These are phyloP conservation scores for Eucalyptus erythrocorys DNA, from an alignment of 345 rosid genomes.

Conservation along the genomic window DNA sequence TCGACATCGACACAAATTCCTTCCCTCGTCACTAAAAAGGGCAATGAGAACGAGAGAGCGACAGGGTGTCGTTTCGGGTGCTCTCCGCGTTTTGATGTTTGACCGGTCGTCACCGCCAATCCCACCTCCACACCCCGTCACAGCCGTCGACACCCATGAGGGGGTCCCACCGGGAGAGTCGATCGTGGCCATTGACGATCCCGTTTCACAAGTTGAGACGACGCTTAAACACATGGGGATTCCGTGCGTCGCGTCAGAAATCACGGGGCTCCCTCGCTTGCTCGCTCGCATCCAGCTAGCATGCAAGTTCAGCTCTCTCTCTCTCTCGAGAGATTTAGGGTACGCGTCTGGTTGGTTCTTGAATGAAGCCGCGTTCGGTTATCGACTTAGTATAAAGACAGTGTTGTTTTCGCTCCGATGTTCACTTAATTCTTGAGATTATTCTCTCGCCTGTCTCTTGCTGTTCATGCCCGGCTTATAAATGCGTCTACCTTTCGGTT, in stretches of 20 bases:
- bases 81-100: neutral
- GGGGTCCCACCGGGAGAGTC: neutral
- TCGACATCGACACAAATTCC: neutral
- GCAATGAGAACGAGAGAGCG: neutral
- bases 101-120: neutral
- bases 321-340: neutral
- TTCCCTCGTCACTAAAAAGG: neutral
- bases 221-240: conserved; percentile 4
- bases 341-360: neutral
- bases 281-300: neutral
- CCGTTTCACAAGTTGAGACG: neutral
- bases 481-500: neutral
- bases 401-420: neutral
- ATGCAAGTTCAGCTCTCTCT: neutral
- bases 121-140: neutral
- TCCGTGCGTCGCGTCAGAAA: conserved; percentile 32
- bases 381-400: neutral
- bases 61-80: neutral
- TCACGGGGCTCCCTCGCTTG: conserved; percentile 24
- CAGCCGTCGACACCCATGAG: neutral
- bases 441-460: neutral
- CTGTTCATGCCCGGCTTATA: neutral
- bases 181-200: neutral
- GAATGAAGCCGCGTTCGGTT: neutral
- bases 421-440: neutral